These are phyloP conservation scores for Batkoa obscura DNA, from an alignment of 371 early-diverging fungal species.

Conservation along the genomic window DNA sequence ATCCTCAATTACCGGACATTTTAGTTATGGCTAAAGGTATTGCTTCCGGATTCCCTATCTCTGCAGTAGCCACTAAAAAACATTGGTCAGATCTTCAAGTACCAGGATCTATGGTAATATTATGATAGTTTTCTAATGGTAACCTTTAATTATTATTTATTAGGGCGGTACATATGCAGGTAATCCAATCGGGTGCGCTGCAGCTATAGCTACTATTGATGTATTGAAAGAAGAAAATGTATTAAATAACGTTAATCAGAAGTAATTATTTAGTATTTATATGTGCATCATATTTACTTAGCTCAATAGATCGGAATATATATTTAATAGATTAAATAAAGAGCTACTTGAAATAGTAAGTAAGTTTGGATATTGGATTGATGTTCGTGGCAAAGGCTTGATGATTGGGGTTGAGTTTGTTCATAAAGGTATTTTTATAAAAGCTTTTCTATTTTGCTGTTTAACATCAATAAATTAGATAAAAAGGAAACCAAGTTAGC, in stretches of 20 bases:
- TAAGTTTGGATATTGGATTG: conserved; percentile 18
- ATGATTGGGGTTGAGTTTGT: conserved; percentile 36
- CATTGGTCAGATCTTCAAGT: conserved; percentile 23
- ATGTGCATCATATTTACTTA: neutral
- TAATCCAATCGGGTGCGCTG: conserved; percentile 26
- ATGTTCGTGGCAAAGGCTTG: conserved; percentile 33
- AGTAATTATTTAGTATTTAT: conserved; percentile 9
- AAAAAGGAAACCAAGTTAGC: conserved; percentile 19
- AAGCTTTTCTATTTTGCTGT: neutral
- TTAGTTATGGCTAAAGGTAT: conserved; percentile 33
- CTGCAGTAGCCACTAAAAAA: conserved; percentile 20
- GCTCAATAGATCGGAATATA: conserved; percentile 18
- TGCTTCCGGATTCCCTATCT: conserved; percentile 27
- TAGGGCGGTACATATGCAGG: conserved; percentile 28
- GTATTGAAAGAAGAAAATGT: conserved; percentile 21
- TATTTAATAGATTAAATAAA: conserved; percentile 18
- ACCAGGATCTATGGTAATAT: conserved; percentile 19
- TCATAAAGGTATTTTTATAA: conserved; percentile 3
- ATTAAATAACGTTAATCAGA: conserved; percentile 18
- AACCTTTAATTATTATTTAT: neutral
- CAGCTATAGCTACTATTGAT: conserved; percentile 23
- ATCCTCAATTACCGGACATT: conserved; percentile 21
- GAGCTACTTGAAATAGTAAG: conserved; percentile 16
- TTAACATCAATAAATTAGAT: neutral
- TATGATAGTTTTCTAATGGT: too few species aligned